phyloP scores from a whole-genome alignment of 495 filamentous ascomycete species.

The Neurospora africana region DNA sequence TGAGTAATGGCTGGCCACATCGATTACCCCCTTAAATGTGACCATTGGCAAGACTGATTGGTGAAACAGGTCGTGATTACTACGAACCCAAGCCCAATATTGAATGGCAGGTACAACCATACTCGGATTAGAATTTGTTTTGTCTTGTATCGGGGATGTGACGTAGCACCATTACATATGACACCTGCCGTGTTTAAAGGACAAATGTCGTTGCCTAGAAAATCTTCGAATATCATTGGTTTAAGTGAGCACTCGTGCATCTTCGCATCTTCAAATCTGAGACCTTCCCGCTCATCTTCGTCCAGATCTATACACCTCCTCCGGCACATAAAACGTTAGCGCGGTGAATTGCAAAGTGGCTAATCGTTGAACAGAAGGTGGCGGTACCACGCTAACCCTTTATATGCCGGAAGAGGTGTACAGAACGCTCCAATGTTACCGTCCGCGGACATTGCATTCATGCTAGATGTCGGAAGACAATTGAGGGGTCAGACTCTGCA shows the following conservation, averaged over 20 bases:
- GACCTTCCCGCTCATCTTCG: background rate
- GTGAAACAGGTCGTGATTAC: background rate
- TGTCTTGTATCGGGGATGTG: background rate
- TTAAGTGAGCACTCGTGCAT: background rate
- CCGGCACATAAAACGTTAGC: no score
- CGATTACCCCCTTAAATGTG: background rate
- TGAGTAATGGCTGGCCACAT: background rate
- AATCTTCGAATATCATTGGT: background rate
- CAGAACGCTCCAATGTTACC: background rate
- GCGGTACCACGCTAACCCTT: no score
- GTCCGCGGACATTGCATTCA: background rate
- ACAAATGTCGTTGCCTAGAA: background rate
- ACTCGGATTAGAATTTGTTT: background rate
- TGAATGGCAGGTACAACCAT: background rate
- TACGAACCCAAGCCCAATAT: background rate
- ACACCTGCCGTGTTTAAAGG: background rate
- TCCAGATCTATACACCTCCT: background rate
- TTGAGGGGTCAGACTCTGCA: background rate
- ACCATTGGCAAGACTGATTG: background rate
- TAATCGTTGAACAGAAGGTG: no score
- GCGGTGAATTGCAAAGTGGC: no score
- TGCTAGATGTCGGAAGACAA: background rate
- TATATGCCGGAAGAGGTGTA: background rate
- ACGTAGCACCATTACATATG: background rate
- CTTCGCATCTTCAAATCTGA: background rate